phyloP scores from a whole-genome alignment of 495 filamentous ascomycete species.

The Penicillium fimorum region DNA sequence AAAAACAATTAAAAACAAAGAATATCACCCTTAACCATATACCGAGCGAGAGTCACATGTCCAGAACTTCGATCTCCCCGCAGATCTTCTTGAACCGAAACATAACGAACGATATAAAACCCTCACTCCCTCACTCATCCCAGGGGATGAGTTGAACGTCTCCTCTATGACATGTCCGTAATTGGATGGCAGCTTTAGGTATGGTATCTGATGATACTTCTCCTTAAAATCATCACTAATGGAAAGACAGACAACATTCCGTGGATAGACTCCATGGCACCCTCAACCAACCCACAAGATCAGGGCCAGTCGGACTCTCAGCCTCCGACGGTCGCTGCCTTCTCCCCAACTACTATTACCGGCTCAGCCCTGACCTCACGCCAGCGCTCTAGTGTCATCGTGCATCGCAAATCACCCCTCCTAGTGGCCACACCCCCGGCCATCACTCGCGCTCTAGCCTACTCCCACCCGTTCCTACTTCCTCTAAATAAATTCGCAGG shows the following conservation, averaged over 20 bases:
- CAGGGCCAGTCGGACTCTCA: constrained; percentile 45
- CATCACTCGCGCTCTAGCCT: constrained; percentile 86
- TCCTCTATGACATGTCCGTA: constrained; percentile 38
- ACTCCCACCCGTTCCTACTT: constrained; percentile 89
- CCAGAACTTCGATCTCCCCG: constrained; percentile 22
- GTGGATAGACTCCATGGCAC: constrained; percentile 62
- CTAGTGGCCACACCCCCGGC: constrained; percentile 91
- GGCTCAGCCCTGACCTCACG: constrained; percentile 66
- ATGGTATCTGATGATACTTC: constrained; percentile 21
- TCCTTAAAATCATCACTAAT: constrained; percentile 21
- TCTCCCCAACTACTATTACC: constrained; percentile 78
- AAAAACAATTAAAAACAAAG: background rate
- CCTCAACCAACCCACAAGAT: constrained; percentile 41
- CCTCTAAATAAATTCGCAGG: constrained; percentile 81
- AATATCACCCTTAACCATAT: background rate
- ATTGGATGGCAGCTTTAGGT: constrained; percentile 67
- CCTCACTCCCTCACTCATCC: constrained; percentile 8
- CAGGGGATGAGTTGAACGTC: constrained; percentile 23
- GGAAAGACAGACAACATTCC: constrained; percentile 53
- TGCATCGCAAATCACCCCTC: constrained; percentile 93
- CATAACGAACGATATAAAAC: constrained; percentile 15
- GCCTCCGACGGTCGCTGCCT: constrained; percentile 76
- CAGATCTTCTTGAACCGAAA: constrained; percentile 29
- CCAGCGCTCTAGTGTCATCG: constrained; percentile 83
- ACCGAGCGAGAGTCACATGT: constrained; percentile 31